Conservation (phyloP, 2,329 filamentous ascomycete genomes). For the Exophiala xenobiotica region DNA sequence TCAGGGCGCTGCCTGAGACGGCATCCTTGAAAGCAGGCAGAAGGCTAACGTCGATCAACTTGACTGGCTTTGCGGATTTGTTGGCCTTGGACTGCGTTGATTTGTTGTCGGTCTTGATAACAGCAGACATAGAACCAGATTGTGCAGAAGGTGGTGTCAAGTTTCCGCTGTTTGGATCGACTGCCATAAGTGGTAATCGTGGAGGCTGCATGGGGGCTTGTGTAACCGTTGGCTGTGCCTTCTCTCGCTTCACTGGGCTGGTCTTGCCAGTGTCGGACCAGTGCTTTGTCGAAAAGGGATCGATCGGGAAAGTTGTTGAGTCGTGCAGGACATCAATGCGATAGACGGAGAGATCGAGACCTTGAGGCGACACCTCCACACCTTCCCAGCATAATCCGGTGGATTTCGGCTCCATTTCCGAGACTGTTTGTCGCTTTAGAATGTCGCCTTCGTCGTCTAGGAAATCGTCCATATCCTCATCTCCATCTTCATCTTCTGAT, state of each 20-base stretch:
- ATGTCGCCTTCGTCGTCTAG: slow-evolving; percentile 81
- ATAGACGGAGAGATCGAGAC: slow-evolving; percentile 58
- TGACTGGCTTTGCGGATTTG: slow-evolving; percentile 22
- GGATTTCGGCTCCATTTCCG: slow-evolving; percentile 71
- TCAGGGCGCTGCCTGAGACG: slow-evolving; percentile 69
- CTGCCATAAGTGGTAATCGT: slow-evolving; percentile 28
- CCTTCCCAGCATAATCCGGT: slow-evolving; percentile 85
- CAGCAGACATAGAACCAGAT: background rate
- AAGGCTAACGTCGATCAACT: slow-evolving; percentile 57
- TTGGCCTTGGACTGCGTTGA: background rate
- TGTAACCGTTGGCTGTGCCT: slow-evolving; percentile 33
- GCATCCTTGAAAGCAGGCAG: slow-evolving; percentile 67
- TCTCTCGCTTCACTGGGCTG: slow-evolving; percentile 16
- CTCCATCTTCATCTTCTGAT: slow-evolving; percentile 61
- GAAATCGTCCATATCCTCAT: slow-evolving; percentile 85
- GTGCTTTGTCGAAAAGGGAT: slow-evolving; percentile 81
- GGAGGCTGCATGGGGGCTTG: slow-evolving; percentile 33
- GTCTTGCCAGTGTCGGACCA: slow-evolving; percentile 54
- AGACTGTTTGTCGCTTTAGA: slow-evolving; percentile 58
- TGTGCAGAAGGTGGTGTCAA: background rate
- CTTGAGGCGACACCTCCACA: slow-evolving; percentile 40
- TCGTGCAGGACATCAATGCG: slow-evolving; percentile 60
- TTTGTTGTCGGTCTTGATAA: slow-evolving; percentile 10
- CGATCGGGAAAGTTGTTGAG: slow-evolving; percentile 55
- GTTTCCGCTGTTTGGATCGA: slow-evolving; percentile 22